phyloP scores from a whole-genome alignment of 106 monocot genomes.

The Dendrobium nobile region DNA sequence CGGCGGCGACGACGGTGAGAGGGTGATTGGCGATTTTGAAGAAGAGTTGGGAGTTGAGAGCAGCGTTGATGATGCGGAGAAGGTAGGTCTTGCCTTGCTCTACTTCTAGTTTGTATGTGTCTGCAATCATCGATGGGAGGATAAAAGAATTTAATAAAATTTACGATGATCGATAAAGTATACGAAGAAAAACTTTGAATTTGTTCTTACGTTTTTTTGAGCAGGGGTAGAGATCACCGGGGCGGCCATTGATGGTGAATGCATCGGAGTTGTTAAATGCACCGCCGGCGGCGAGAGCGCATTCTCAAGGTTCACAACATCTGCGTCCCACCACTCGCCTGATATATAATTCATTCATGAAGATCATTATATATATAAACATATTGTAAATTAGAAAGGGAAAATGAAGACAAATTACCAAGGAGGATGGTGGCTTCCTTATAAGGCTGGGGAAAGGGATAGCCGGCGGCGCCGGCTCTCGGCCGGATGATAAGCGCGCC shows the following conservation, averaged over 20 bases:
- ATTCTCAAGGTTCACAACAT: slow-evolving; percentile 42
- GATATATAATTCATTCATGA: background rate
- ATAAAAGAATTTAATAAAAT: background rate
- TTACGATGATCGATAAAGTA: background rate
- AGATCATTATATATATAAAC: background rate
- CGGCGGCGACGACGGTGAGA: slow-evolving; percentile 59
- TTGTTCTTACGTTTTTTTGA: slow-evolving; percentile 24
- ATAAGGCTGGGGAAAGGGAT: slow-evolving; percentile 63
- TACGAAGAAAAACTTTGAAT: too few species aligned
- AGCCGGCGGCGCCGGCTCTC: slow-evolving; percentile 15
- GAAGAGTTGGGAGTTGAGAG: slow-evolving; percentile 71
- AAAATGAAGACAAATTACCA: slow-evolving; percentile 6
- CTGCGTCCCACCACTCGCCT: slow-evolving; percentile 83
- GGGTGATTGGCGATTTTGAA: slow-evolving; percentile 71
- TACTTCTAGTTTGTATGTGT: slow-evolving; percentile 46
- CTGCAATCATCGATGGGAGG: slow-evolving; percentile 8
- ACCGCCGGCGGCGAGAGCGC: slow-evolving; percentile 23
- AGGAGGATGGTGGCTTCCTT: slow-evolving; percentile 50
- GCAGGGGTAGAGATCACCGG: slow-evolving; percentile 57
- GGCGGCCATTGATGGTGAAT: slow-evolving; percentile 71
- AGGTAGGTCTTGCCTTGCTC: slow-evolving; percentile 47
- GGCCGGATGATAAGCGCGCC: slow-evolving; percentile 71
- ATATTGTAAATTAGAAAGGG: background rate
- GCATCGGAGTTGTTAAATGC: slow-evolving; percentile 45
- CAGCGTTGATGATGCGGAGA: slow-evolving; percentile 82